Evolutionary conservation across 805 yeast species (phyloP), one percentile per base, ranked within the genome.

Genomic region (Saturnispora bothae): DNA sequence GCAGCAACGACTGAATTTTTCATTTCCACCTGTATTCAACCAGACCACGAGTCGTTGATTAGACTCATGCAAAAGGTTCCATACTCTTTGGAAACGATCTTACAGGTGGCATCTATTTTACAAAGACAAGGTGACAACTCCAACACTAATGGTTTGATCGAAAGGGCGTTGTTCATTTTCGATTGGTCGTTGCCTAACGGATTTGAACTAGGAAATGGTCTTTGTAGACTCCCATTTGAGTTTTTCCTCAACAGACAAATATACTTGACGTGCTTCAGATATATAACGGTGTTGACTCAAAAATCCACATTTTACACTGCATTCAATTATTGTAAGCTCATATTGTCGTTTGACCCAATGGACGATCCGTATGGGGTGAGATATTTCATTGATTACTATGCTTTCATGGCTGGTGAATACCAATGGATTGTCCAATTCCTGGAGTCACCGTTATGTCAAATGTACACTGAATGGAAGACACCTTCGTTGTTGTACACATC

Each of bases 341-440:
- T 85, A 34, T 63, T 82, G 44, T 72, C 86, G 2, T 60, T 86
- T 22, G 58, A 56, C 28, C 95, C 94, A 1, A 68, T 76, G 2
- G 83, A 79, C 40, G 95, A 86, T 61, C 95, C 95, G 2, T 62
- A 78, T 37, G 95, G 95, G 17, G 85, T 80, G 10, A 68, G 94
- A 45, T 78, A 79, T 51, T 82, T 84, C 54, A 76, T 86, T 47
- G 95, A 86, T 53, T 77, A 71, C 51, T 85, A 82, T 51, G 78
- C 89, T 3, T 60, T 83, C 3, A 61, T 74, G 58, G 65, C 83
- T 27, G 76, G 69, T 23, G 83, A 83, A 43, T 74, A 68, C 50
- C 63, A 72, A 41, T 84, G 73, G 55, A 52, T 85, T 47, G 63
- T 76, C 10, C 70, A 73, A 15, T 58, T 83, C 25, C 68, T 67